Percentiles rank a stretch among this genome's conserved stretches.
Evolutionary conservation across 306 rosid species (phyloP).

Genomic region (Macrotyloma uniflorum): DNA sequence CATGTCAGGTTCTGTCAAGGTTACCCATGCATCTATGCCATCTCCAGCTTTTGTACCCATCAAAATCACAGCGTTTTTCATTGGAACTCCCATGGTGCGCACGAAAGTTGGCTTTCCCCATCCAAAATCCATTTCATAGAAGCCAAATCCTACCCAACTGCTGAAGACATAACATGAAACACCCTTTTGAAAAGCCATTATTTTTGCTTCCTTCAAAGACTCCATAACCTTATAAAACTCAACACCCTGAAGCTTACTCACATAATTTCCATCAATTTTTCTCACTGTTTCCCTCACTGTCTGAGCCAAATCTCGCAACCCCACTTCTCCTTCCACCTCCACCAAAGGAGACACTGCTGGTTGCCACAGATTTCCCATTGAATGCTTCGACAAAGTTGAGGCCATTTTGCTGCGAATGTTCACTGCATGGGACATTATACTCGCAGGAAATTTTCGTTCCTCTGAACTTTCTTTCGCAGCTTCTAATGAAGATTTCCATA

Average conservation of each 20-base stretch:
- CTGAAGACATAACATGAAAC: not conserved
- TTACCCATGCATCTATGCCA: conserved; percentile 59
- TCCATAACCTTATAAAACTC: not conserved
- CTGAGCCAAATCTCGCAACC: not conserved
- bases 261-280: not conserved
- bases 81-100: conserved; percentile 5
- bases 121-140: conserved; percentile 52
- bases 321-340: not conserved
- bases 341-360: not conserved
- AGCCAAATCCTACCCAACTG: conserved; percentile 34
- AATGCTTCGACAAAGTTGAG: not conserved
- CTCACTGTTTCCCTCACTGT: not conserved
- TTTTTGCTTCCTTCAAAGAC: not conserved
- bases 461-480: not conserved
- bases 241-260: not conserved
- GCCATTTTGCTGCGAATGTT: conserved; percentile 22
- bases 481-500: conserved; percentile 16
- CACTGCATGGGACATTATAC: conserved; percentile 16
- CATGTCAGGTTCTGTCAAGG: conserved; percentile 47
- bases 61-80: not conserved
- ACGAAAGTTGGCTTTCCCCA: conserved; percentile 56
- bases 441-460: not conserved
- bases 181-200: not conserved
- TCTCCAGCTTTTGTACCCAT: conserved; percentile 30
- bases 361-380: conserved; percentile 19